phyloP scores from a whole-genome alignment of 148 eudicot genomes.

The Fallopia convolvulus region DNA sequence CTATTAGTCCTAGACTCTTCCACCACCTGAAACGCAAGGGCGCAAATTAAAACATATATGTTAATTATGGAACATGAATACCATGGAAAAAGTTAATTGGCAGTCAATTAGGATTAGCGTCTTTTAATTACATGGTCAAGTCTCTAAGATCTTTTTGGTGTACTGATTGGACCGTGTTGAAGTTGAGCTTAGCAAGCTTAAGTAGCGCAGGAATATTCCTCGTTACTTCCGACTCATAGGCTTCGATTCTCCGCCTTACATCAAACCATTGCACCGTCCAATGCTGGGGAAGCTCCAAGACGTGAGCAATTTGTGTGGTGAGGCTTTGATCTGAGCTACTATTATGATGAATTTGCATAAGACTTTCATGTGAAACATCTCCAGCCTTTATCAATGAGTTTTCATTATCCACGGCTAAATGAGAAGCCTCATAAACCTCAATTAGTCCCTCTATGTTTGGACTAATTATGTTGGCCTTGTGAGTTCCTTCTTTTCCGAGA shows the following conservation, averaged over 20 bases:
- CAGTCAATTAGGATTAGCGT: no score
- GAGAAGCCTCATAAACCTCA: conserved; percentile 34
- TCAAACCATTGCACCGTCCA: conserved; percentile 36
- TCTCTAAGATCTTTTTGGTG: conserved; percentile 36
- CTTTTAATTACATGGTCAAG: conserved; percentile 18
- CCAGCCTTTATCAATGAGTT: conserved; percentile 19
- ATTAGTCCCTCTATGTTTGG: conserved; percentile 13
- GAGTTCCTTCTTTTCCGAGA: conserved; percentile 10
- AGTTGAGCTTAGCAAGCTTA: conserved; percentile 32
- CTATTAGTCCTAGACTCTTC: conserved; percentile 31
- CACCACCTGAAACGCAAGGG: conserved; percentile 39
- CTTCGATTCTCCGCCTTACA: conserved; percentile 26
- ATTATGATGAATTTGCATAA: not conserved
- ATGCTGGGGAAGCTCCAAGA: conserved; percentile 25
- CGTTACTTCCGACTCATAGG: conserved; percentile 5
- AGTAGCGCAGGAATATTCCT: conserved; percentile 15
- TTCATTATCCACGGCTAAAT: conserved; percentile 23
- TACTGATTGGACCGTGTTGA: conserved; percentile 37
- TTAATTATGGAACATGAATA: not conserved
- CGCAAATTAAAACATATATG: not conserved
- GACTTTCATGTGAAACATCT: not conserved
- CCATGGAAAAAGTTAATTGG: not conserved
- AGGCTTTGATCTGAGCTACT: conserved; percentile 1
- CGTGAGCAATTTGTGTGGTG: conserved; percentile 7
- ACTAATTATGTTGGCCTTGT: not conserved